Conservation (phyloP, 2,329 filamentous ascomycete species). For the Fusarium austroafricanum region DNA sequence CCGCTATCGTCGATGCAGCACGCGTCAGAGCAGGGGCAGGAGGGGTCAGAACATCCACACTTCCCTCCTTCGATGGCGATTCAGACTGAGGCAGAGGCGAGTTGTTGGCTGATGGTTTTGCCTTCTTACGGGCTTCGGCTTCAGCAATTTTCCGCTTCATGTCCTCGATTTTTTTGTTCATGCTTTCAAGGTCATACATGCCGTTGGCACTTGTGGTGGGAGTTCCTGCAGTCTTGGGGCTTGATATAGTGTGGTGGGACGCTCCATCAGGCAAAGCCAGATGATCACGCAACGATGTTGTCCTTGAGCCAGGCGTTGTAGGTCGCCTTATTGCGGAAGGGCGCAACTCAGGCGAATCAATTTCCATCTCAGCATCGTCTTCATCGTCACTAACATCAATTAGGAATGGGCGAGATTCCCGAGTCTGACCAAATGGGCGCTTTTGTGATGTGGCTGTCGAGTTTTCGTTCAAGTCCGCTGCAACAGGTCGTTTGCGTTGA, state of each 20-base stretch:
- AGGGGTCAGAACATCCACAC: constrained; percentile 30
- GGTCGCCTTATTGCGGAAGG: constrained; percentile 50
- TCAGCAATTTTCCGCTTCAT: constrained; percentile 70
- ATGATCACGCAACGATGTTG: constrained; percentile 57
- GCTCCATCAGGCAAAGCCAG: constrained; percentile 58
- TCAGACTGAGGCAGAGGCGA: constrained; percentile 48
- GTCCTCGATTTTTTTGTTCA: constrained; percentile 69
- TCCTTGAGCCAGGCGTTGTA: constrained; percentile 50
- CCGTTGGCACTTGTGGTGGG: constrained; percentile 52
- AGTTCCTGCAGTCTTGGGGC: constrained; percentile 54
- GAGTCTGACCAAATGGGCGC: constrained; percentile 70
- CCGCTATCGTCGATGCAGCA: not conserved
- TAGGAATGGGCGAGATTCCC: constrained; percentile 73
- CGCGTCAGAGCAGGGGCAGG: not conserved
- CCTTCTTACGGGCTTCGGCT: constrained; percentile 66
- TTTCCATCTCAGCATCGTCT: constrained; percentile 75
- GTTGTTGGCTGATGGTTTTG: constrained; percentile 50
- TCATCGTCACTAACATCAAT: constrained; percentile 86
- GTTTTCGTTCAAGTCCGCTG: constrained; percentile 76
- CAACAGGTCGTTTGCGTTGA: constrained; percentile 62
- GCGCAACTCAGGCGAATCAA: constrained; percentile 65
- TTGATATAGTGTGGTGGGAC: constrained; percentile 54
- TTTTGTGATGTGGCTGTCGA: constrained; percentile 59
- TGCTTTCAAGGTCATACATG: constrained; percentile 59
- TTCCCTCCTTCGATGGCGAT: constrained; percentile 44